These are phyloP conservation scores for Penicillium vulpinum DNA, from an alignment of 2,329 filamentous ascomycete genomes.

Conservation along the genomic window DNA sequence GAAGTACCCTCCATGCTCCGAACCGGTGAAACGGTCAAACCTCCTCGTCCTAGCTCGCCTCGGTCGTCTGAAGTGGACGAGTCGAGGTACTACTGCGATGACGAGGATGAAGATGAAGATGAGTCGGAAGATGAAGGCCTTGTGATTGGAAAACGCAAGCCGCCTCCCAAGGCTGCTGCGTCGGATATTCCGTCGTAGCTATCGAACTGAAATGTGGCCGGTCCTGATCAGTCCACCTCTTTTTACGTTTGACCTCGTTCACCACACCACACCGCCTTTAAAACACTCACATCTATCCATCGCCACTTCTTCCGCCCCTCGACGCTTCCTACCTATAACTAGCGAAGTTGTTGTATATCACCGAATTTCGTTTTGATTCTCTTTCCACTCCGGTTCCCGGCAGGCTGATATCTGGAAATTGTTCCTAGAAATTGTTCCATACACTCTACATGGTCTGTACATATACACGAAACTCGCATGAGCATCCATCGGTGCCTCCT, in stretches of 20 bases:
- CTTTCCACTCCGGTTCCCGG: slow-evolving; percentile 2
- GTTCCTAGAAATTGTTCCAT: slow-evolving; percentile 23
- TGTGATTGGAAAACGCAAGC: slow-evolving; percentile 41
- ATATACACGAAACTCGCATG: slow-evolving; percentile 28
- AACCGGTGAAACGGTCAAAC: slow-evolving; percentile 46
- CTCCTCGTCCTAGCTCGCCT: slow-evolving; percentile 20
- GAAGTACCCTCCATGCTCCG: slow-evolving; percentile 42
- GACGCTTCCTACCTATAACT: slow-evolving; percentile 11
- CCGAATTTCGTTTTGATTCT: slow-evolving; percentile 4
- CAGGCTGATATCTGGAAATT: slow-evolving; percentile 15
- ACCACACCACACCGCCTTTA: neutral
- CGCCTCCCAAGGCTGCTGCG: slow-evolving; percentile 23
- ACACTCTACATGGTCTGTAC: slow-evolving; percentile 36
- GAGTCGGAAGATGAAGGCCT: slow-evolving; percentile 47
- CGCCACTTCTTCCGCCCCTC: slow-evolving; percentile 6
- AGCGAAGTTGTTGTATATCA: slow-evolving; percentile 23
- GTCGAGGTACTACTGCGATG: slow-evolving; percentile 43
- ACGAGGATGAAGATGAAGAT: slow-evolving; percentile 44
- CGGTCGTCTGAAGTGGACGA: slow-evolving; percentile 39
- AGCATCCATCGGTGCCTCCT: slow-evolving; percentile 16
- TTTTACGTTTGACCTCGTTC: neutral
- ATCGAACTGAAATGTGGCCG: slow-evolving; percentile 8
- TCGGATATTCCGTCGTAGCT: slow-evolving; percentile 10
- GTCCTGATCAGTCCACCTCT: slow-evolving; percentile 3
- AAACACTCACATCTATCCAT: neutral